Evolutionary conservation across 331 rosid genomes (phyloP), one percentile per base, ranked within the genome.

Genomic region (Telfairia occidentalis): DNA sequence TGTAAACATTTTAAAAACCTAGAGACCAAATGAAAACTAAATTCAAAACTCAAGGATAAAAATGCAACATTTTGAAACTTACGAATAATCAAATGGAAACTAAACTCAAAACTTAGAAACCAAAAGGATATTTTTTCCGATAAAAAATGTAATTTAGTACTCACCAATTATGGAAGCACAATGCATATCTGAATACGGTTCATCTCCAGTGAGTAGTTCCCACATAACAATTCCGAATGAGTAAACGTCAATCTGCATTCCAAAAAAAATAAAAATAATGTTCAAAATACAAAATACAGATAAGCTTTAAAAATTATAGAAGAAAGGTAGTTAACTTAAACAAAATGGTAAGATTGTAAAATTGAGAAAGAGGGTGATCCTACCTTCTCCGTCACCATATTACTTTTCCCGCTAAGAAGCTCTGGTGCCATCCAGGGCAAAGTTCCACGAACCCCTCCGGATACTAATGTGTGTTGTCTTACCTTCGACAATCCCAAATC

Each of bases 401-500:
- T 86, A 82, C 97, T 92, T 90, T 95, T 95, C 80, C 97, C 97
- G 38, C 97, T 92, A 58, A 95, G 97, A 82, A 95, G 99, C 82
- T 95, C 99, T 15, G 99, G 97, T 59, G 99, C 99, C 99, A 95
- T 95, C 99, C 99, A 95, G 11, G 99, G 99, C 81, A 95, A 84
- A 76, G 99, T 95, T 80, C 99, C 99, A 15, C 99, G 97, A 74
- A 95, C 94, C 65, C 99, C 99, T 74, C 99, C 99, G 12, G 99
- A 95, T 76, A 95, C 99, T 75, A 95, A 88, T 3, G 99, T 95
- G 80, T 92, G 92, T 55, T 95, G 99, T 77, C 92, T 95, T 16
- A 95, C 99, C 87, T 95, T 95, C n/a, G 99, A 95, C 79, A 95
- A 87, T 77, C 99, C 99, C 86, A 95, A 89, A 82, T 95, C 99